Evolutionary conservation across 2,329 filamentous ascomycete genomes (phyloP).

Genomic region (Stagonosporopsis rhizophila): DNA sequence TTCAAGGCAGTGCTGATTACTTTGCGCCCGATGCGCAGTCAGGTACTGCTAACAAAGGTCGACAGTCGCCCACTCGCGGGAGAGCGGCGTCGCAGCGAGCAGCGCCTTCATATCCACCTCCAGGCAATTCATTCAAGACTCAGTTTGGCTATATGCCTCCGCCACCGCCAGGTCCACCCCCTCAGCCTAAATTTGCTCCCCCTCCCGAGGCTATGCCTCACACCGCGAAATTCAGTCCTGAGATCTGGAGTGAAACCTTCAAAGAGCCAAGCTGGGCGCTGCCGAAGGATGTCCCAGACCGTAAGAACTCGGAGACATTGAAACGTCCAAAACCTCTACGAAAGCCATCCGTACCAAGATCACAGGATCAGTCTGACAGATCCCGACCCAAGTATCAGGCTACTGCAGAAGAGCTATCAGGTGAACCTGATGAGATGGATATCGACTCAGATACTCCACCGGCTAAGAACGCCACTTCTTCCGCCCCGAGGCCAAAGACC

Average conservation of each 20-base stretch:
- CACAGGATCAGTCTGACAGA: slow-evolving; percentile 38
- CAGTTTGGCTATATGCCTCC: slow-evolving; percentile 34
- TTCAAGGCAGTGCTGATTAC: slow-evolving; percentile 53
- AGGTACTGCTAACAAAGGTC: slow-evolving; percentile 31
- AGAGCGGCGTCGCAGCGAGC: slow-evolving; percentile 32
- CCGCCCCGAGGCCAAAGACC: slow-evolving; percentile 15
- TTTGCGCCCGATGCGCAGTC: slow-evolving; percentile 48
- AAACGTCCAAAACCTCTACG: slow-evolving; percentile 40
- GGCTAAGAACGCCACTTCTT: slow-evolving; percentile 18
- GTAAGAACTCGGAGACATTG: slow-evolving; percentile 36
- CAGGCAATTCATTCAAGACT: slow-evolving; percentile 14
- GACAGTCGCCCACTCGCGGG: slow-evolving; percentile 43
- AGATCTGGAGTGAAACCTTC: slow-evolving; percentile 54
- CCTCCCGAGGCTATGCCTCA: slow-evolving; percentile 31
- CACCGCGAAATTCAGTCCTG: slow-evolving; percentile 50
- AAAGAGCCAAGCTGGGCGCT: slow-evolving; percentile 52
- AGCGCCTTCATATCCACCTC: slow-evolving; percentile 5
- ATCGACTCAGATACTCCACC: slow-evolving; percentile 52
- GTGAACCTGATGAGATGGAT: slow-evolving; percentile 55
- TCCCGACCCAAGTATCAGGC: slow-evolving; percentile 42
- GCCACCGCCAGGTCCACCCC: slow-evolving; percentile 39
- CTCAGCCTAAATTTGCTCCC: slow-evolving; percentile 33
- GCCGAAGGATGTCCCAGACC: slow-evolving; percentile 42
- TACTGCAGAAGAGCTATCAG: slow-evolving; percentile 37
- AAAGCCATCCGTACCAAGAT: slow-evolving; percentile 42